Percentiles rank a stretch among this genome's conserved stretches.
Evolutionary conservation across 805 yeast genomes (phyloP).

Genomic region (Wickerhamomyces bovis): DNA sequence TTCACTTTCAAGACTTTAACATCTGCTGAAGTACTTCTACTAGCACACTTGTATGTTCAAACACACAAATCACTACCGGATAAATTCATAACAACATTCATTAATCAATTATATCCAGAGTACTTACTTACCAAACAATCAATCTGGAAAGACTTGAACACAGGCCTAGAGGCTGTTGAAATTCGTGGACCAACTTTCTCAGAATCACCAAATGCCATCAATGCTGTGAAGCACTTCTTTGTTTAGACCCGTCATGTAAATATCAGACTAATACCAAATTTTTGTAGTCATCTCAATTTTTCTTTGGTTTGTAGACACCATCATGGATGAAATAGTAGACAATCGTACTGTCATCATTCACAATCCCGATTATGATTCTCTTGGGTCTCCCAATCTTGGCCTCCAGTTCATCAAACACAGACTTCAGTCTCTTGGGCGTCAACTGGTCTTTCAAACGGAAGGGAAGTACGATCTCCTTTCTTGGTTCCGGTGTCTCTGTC

Average conservation of each 20-base stretch:
- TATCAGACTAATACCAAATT: neutral
- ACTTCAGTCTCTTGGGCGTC: constrained; percentile 33
- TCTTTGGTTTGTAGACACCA: constrained; percentile 60
- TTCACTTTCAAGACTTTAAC: constrained; percentile 10
- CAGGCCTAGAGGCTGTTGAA: constrained; percentile 7
- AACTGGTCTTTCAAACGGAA: constrained; percentile 24
- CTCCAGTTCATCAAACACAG: constrained; percentile 31
- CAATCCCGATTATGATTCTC: constrained; percentile 47
- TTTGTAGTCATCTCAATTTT: constrained; percentile 34
- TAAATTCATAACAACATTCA: constrained; percentile 28
- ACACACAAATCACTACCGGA: constrained; percentile 33
- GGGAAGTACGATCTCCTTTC: constrained; percentile 31
- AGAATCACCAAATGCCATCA: constrained; percentile 21
- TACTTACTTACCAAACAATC: constrained; percentile 14
- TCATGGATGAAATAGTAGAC: constrained; percentile 65
- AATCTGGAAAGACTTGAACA: constrained; percentile 7
- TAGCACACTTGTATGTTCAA: constrained; percentile 31
- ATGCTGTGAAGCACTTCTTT: constrained; percentile 10
- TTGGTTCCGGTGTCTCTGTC: constrained; percentile 2
- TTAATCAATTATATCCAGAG: constrained; percentile 24
- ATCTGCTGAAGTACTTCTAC: constrained; percentile 31
- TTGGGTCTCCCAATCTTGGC: constrained; percentile 27
- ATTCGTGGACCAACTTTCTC: constrained; percentile 16
- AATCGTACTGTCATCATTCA: constrained; percentile 61
- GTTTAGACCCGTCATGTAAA: neutral